A percentile compares a stretch with the other conserved stretches of the same genome.
Conservation (phyloP, 257 asterid genomes). For the Haberlea rhodopensis region DNA sequence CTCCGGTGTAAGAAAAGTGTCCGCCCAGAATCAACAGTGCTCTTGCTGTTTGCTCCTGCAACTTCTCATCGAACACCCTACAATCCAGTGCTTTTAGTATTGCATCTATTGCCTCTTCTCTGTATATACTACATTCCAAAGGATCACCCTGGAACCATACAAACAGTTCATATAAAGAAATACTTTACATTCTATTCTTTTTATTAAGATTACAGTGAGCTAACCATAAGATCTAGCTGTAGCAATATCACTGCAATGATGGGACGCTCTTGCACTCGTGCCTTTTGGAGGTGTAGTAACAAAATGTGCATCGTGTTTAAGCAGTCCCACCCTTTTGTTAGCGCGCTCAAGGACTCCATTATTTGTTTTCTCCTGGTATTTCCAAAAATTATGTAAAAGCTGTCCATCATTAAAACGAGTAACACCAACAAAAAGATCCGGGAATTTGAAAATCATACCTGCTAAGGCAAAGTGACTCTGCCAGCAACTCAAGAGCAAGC, state of each 20-base stretch:
- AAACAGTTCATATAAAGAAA: constrained; percentile 2
- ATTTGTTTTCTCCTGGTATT: constrained; percentile 49
- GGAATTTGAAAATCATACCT: constrained; percentile 36
- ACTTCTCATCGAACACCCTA: constrained; percentile 45
- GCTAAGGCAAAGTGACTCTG: constrained; percentile 62
- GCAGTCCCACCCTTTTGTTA: constrained; percentile 56
- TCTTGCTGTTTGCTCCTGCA: constrained; percentile 56
- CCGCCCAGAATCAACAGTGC: constrained; percentile 70
- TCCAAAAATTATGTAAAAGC: neutral
- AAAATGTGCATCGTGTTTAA: constrained; percentile 58
- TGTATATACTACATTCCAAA: constrained; percentile 49
- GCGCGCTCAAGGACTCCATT: constrained; percentile 39
- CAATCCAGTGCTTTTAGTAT: constrained; percentile 50
- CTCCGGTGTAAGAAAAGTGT: constrained; percentile 70
- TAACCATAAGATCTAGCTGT: constrained; percentile 73
- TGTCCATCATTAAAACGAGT: neutral
- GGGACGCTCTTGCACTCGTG: constrained; percentile 60
- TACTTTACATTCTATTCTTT: neutral
- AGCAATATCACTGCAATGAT: constrained; percentile 57
- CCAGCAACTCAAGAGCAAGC: constrained; percentile 50
- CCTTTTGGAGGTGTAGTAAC: constrained; percentile 54
- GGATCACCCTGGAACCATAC: constrained; percentile 53
- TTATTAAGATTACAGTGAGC: constrained; percentile 13
- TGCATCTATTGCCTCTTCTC: constrained; percentile 74
- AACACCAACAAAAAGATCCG: neutral